phyloP scores from a whole-genome alignment of 23 red algal genomes.

The Agarophyton chilense region DNA sequence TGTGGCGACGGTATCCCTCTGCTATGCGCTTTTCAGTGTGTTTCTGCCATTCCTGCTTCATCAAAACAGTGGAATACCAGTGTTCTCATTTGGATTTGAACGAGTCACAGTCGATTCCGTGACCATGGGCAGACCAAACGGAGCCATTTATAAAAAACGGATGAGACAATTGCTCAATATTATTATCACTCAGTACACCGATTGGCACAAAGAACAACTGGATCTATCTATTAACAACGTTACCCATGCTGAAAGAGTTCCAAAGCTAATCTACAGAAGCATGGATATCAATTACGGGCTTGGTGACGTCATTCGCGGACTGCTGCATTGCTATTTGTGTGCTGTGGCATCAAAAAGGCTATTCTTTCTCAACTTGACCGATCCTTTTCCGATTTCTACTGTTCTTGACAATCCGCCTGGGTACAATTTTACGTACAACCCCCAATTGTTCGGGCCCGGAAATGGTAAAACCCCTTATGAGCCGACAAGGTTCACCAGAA shows the following conservation, averaged over 20 bases:
- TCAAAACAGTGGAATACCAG: not conserved
- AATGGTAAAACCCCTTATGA: not conserved
- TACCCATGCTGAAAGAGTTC: conserved; percentile 33
- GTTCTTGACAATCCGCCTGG: not conserved
- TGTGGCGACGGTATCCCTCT: too few relatives aligned
- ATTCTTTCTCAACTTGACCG: conserved; percentile 18
- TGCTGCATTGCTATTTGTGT: conserved; percentile 25
- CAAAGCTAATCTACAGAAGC: conserved; percentile 13
- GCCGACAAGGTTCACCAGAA: not conserved
- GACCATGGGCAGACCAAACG: not conserved
- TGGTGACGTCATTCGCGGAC: conserved; percentile 42
- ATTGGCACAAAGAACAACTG: conserved; percentile 25
- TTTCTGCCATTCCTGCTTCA: too few relatives aligned
- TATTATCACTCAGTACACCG: conserved; percentile 7
- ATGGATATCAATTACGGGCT: conserved; percentile 18
- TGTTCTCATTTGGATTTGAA: conserved; percentile 16
- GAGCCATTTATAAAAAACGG: not conserved
- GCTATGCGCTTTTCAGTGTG: too few relatives aligned
- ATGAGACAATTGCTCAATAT: not conserved
- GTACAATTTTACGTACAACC: conserved; percentile 33
- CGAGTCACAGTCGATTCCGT: conserved; percentile 24
- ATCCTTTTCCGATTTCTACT: conserved; percentile 14
- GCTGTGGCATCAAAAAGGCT: conserved; percentile 30
- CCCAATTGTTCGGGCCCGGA: not conserved
- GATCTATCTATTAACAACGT: not conserved